Evolutionary conservation across 495 filamentous ascomycete genomes (phyloP), one percentile per base, ranked within the genome.

Genomic region (Penicillium chermesinum): DNA sequence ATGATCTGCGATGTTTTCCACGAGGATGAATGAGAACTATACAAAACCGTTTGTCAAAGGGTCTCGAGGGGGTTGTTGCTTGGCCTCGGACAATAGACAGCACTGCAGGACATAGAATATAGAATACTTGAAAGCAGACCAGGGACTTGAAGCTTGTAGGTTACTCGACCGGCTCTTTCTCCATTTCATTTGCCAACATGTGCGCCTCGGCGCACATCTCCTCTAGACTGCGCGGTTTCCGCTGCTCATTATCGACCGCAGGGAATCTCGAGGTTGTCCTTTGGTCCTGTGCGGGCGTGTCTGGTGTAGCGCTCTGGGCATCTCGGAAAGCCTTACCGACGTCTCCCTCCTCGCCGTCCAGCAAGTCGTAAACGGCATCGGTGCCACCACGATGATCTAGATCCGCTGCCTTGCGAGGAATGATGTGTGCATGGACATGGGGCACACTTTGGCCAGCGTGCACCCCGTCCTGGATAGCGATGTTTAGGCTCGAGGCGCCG

Each of bases 371-470:
- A 41, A 97, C 78, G 52, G 67, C 71, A 71, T 86, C 83, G 19
- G 67, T 75, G 0, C 73, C 78, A 2, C 77, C 81, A 35, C 33
- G 53, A 39, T 68, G 54, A 52, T 75, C 70, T 42, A 84, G 40
- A 71, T 86, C 83, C 16, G 64, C 70, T 46, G 48, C 52, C 55
- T 76, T 76, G 34, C 93, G 71, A 17, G 93, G 93, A 44, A 98
- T 96, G 27, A 97, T 81, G 71, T 98, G 94, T 40, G 86, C 83
- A 68, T 98, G 94, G 12, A 97, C 82, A 70, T 98, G 93, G 8
- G 86, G 72, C 17, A 98, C 90, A 19, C 80, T 87, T 75, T 98
- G 93, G 0, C 93, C 93, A 1, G 94, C 89, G 52, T 87, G 87
- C 19, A 64, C 65, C 8, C 93, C 93, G 70, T 98, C 93, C 59